Percentiles rank a stretch among this genome's conserved stretches.
These are phyloP conservation scores for Neonectria punicea DNA, from an alignment of 2,329 filamentous ascomycete genomes.

Conservation along the genomic window DNA sequence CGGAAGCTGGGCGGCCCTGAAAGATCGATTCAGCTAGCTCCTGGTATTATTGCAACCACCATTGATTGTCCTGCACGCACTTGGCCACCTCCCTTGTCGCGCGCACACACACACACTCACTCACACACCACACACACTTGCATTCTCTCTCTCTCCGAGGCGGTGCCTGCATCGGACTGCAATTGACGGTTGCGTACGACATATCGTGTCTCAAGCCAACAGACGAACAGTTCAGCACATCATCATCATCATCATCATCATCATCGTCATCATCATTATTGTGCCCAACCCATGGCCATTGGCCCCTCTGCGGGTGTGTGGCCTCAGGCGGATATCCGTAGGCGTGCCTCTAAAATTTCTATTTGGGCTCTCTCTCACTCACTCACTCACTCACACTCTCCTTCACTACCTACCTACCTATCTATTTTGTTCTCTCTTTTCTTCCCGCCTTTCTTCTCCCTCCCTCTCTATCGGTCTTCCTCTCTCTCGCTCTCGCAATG, in stretches of 20 bases:
- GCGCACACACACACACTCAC: too few relatives aligned
- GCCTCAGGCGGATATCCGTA: not conserved
- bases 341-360: conserved; percentile 7
- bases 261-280: conserved; percentile 19
- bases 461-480: not conserved
- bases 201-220: conserved; percentile 1
- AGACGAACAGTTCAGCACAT: not conserved
- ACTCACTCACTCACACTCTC: not conserved
- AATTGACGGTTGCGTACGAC: not conserved
- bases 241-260: conserved; percentile 10
- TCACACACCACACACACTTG: not conserved
- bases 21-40: conserved; percentile 17
- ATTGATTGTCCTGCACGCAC: not conserved
- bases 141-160: not conserved
- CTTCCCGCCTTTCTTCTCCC: not conserved
- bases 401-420: too few relatives aligned
- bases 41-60: not conserved
- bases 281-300: conserved; percentile 25
- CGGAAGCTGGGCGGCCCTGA: conserved; percentile 9
- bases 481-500: not conserved
- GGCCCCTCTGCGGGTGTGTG: conserved; percentile 14
- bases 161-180: conserved; percentile 10
- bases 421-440: not conserved
- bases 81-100: not conserved
- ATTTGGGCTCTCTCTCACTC: not conserved